These are phyloP conservation scores for Lycium barbarum DNA, from an alignment of 257 asterid species.

Conservation along the genomic window DNA sequence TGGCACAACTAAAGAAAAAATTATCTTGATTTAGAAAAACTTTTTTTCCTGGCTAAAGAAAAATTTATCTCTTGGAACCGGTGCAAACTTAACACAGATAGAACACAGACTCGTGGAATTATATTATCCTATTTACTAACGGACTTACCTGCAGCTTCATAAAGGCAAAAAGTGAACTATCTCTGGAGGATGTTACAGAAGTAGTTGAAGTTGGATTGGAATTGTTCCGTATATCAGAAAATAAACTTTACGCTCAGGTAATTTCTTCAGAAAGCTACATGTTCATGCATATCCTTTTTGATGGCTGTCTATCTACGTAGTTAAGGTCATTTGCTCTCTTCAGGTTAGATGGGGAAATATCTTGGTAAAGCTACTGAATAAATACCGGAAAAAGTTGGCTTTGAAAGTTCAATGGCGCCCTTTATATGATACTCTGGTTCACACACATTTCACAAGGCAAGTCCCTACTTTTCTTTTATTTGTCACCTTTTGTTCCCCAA, in stretches of 20 bases:
- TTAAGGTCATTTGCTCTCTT: slow-evolving; percentile 41
- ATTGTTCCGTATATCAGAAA: slow-evolving; percentile 68
- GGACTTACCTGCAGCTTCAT: slow-evolving; percentile 61
- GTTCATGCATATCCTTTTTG: slow-evolving; percentile 24
- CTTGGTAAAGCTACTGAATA: slow-evolving; percentile 80
- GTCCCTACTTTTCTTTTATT: slow-evolving; percentile 29
- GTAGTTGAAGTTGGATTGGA: slow-evolving; percentile 74
- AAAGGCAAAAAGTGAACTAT: slow-evolving; percentile 87
- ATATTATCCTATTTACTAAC: neutral
- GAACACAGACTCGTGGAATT: neutral
- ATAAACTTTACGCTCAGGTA: slow-evolving; percentile 89
- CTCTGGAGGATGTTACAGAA: slow-evolving; percentile 75
- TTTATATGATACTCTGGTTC: slow-evolving; percentile 74
- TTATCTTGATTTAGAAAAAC: neutral
- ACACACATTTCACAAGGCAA: slow-evolving; percentile 90
- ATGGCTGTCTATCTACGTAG: neutral
- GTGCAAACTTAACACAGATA: neutral
- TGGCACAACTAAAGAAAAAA: neutral
- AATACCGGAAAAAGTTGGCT: slow-evolving; percentile 78
- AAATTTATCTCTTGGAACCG: neutral
- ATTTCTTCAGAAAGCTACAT: slow-evolving; percentile 34
- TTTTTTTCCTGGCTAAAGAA: slow-evolving; percentile 8
- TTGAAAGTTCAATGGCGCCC: slow-evolving; percentile 90
- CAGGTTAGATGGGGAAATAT: slow-evolving; percentile 98
- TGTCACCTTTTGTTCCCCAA: slow-evolving; percentile 18